Evolutionary conservation across 2,329 filamentous ascomycete genomes (phyloP).

Genomic region (Xylaria sp.): DNA sequence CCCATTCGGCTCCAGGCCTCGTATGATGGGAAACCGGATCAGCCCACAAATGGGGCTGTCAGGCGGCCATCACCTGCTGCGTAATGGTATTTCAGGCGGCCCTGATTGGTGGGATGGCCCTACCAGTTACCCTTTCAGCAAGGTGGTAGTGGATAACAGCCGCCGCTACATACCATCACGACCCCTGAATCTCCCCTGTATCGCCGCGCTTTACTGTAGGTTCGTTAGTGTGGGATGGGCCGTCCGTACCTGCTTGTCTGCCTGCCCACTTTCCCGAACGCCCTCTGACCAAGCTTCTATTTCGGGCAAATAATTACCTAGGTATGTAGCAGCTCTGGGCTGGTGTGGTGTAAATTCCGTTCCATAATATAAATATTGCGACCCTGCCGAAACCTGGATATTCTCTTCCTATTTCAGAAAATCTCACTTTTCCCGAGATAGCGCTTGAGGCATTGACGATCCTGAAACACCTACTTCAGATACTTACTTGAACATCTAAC

Average conservation of each 20-base stretch:
- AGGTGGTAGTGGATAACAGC: conserved; percentile 22
- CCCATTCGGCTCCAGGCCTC: conserved; percentile 28
- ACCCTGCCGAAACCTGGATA: conserved; percentile 23
- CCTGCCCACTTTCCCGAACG: neutral
- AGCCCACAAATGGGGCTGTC: conserved; percentile 36
- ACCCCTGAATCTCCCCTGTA: conserved; percentile 24
- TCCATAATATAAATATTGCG: neutral
- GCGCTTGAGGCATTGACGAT: neutral
- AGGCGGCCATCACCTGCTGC: conserved; percentile 25
- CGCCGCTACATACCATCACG: conserved; percentile 10
- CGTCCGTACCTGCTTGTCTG: neutral
- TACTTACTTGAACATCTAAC: neutral
- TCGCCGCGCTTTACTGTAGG: neutral
- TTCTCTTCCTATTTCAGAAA: conserved; percentile 22
- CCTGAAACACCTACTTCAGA: neutral
- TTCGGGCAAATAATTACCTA: neutral
- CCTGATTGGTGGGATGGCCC: conserved; percentile 27
- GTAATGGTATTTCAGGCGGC: conserved; percentile 19
- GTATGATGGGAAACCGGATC: conserved; percentile 37
- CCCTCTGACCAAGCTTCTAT: neutral
- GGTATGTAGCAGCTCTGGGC: neutral
- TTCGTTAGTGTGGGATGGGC: neutral
- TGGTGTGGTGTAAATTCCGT: neutral
- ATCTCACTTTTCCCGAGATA: neutral
- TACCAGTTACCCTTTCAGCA: conserved; percentile 13